These are phyloP conservation scores for Gossypium stocksii DNA, from an alignment of 345 rosid genomes.

Conservation along the genomic window DNA sequence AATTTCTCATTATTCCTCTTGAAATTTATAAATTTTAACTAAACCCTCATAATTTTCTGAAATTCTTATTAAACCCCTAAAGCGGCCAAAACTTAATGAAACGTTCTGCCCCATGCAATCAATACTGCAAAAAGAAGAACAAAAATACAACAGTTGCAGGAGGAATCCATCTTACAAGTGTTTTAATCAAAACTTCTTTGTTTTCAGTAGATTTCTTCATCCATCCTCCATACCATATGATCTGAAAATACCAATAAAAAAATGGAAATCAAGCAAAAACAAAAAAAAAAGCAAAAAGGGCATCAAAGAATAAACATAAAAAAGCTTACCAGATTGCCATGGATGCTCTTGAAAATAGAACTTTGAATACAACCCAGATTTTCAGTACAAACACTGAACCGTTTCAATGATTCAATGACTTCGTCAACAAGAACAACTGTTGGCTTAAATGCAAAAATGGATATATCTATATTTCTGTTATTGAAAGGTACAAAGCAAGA, in stretches of 20 bases:
- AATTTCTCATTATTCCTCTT: too few relatives aligned
- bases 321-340: constrained; percentile 49
- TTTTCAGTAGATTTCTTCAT: constrained; percentile 40
- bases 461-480: constrained; percentile 36
- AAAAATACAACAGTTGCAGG: too few relatives aligned
- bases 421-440: constrained; percentile 39
- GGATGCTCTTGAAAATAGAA: constrained; percentile 56
- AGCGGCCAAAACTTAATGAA: too few relatives aligned
- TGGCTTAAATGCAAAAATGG: constrained; percentile 41
- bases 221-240: constrained; percentile 69
- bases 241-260: constrained; percentile 24
- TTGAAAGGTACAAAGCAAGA: constrained; percentile 50
- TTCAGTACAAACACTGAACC: constrained; percentile 31
- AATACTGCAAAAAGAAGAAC: not conserved
- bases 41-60: too few relatives aligned
- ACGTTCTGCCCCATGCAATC: too few relatives aligned
- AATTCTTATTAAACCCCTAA: too few relatives aligned
- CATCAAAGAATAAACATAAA: not conserved
- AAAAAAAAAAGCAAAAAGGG: not conserved
- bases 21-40: too few relatives aligned
- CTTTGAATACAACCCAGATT: constrained; percentile 51
- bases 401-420: constrained; percentile 33
- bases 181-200: constrained; percentile 34
- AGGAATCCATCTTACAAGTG: constrained; percentile 35
- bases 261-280: not conserved